phyloP scores from a whole-genome alignment of 768 basidiomycete species.

The Naematelia aurantialba region DNA sequence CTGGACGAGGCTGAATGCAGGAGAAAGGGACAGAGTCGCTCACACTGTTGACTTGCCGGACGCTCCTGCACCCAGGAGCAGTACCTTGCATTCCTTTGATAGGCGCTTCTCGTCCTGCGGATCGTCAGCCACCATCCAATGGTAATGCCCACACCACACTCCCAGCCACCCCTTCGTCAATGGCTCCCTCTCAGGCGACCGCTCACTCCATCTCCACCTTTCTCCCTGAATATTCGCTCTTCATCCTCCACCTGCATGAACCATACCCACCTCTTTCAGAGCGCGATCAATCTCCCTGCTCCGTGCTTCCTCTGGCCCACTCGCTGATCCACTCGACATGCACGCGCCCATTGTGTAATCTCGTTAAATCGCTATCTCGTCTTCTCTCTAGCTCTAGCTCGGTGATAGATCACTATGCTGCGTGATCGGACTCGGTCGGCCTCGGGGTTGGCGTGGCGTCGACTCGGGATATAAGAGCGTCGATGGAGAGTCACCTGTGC shows the following conservation, averaged over 20 bases:
- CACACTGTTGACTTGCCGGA: slow-evolving; percentile 83
- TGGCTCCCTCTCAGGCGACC: neutral
- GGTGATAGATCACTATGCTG: too few species aligned
- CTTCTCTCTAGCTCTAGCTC: too few species aligned
- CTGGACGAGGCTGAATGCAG: neutral
- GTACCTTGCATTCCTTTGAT: slow-evolving; percentile 61
- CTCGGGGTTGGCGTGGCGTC: too few species aligned
- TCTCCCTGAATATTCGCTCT: neutral
- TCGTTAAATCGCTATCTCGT: too few species aligned
- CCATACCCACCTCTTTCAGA: slow-evolving; percentile 45
- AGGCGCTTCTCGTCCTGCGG: slow-evolving; percentile 68
- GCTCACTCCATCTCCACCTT: neutral
- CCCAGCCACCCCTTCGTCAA: neutral
- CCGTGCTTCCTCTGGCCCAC: slow-evolving; percentile 60
- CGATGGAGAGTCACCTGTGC: too few species aligned
- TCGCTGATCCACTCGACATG: slow-evolving; percentile 61
- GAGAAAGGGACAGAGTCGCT: slow-evolving; percentile 2
- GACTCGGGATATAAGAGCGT: too few species aligned
- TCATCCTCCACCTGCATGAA: neutral
- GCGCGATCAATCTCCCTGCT: slow-evolving; percentile 70
- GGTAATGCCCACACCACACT: slow-evolving; percentile 2
- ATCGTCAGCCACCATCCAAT: slow-evolving; percentile 13
- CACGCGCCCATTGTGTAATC: slow-evolving; percentile 66
- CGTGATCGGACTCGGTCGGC: too few species aligned
- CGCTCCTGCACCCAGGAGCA: slow-evolving; percentile 88